Base-by-base conservation (phyloP, 805 yeast genomes). In the Cyberlindnera maritima region DNA sequence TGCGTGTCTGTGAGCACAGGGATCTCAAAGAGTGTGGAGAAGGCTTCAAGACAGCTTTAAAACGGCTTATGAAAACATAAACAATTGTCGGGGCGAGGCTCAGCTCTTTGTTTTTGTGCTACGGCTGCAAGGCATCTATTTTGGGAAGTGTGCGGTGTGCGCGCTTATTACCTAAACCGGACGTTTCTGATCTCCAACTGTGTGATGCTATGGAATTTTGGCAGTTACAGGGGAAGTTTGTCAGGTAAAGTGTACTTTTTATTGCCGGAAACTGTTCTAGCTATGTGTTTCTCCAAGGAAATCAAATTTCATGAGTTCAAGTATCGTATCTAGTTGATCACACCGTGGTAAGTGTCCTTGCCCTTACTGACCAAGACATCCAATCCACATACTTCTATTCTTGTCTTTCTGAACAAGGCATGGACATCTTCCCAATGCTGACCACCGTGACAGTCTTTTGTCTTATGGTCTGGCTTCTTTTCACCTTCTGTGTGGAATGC, bases 381-480 rank as follows among this genome's bases (percentile, higher is more conserved):
- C 39, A 58, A 36, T 6, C 52, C 53, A 47, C 63, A 59, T 14
- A 58, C 57, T 1, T 59, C 61, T 38, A 36, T 44, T 46, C 63
- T 56, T 10, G 48, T 44, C 31, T 46, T 12, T 18, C 41, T 39
- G 21, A 59, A 59, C 14, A 39, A 17, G n/a, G 26, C 31, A 41
- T 54, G 58, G 2, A 44, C 44, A 4, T 26, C 15, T 25, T 56
- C 62, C 63, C 62, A 59, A 15, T 48, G 43, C 14, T 25, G 40
- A 36, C 55, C 63, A 43, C 49, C 56, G 2, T 56, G 41, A 41
- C 63, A 59, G 40, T 59, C 63, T 4, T 36, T 20, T 0, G 49
- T 48, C 8, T 31, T 34, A 12, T 19, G 10, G 7, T 12, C 34
- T 17, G 62, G 62, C 7, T 55, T 48, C n/a, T 26, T 40, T 4